A percentile compares a stretch with the other conserved stretches of the same genome.
Conservation (phyloP, 371 early-diverging fungal species). For the Apophysomyces variabilis region DNA sequence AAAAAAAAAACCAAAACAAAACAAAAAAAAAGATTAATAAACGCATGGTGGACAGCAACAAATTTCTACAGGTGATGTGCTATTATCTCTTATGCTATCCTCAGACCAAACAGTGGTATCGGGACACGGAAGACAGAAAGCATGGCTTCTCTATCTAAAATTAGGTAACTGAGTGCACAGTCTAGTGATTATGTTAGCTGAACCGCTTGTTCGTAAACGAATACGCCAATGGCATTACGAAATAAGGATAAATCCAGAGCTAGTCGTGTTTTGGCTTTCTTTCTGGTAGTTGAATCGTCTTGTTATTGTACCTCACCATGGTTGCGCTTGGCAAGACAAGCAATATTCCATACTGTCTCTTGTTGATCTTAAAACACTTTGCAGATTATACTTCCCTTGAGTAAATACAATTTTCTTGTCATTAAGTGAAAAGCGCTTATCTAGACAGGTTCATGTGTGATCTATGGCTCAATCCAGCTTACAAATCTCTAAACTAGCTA, state of each 20-base stretch:
- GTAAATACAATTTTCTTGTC: no score
- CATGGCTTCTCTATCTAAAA: background rate
- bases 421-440: no score
- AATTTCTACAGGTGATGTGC: background rate
- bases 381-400: no score
- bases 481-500: no score
- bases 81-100: background rate
- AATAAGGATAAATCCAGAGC: background rate
- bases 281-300: background rate
- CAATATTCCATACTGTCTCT: background rate
- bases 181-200: background rate
- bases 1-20: no score
- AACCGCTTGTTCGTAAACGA: background rate
- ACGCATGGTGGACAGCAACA: background rate
- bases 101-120: background rate
- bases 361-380: background rate
- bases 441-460: no score
- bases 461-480: no score
- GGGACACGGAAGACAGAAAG: background rate
- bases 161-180: background rate
- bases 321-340: background rate
- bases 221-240: background rate
- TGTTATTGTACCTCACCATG: background rate
- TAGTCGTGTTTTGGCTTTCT: background rate
- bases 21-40: background rate